phyloP scores from a whole-genome alignment of 306 rosid genomes.

The Fragaria vesca region DNA sequence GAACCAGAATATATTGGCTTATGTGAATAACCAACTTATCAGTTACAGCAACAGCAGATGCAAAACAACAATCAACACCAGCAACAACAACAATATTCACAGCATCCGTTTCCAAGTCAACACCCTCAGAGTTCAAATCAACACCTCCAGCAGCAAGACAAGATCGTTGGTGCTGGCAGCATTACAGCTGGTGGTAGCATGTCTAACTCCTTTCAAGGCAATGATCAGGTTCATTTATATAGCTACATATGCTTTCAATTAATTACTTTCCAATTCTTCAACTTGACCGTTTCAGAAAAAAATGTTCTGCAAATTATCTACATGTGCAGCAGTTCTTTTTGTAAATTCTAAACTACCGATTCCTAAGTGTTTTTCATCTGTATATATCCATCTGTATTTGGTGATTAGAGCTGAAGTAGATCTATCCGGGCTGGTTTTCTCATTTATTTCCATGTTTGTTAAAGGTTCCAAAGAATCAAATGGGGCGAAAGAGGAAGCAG shows the following conservation, averaged over 20 bases:
- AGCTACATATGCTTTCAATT: background rate
- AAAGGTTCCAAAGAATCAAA: slow-evolving; percentile 51
- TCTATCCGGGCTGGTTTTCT: slow-evolving; percentile 13
- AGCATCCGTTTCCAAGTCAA: slow-evolving; percentile 45
- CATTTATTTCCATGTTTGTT: slow-evolving; percentile 22
- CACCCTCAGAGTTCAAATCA: slow-evolving; percentile 45
- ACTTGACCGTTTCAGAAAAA: background rate
- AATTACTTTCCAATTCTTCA: background rate
- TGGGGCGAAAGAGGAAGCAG: slow-evolving; percentile 55
- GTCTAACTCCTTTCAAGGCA: slow-evolving; percentile 48
- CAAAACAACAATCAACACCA: slow-evolving; percentile 43
- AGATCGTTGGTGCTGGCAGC: slow-evolving; percentile 38
- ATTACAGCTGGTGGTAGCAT: slow-evolving; percentile 35
- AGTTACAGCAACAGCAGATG: slow-evolving; percentile 41
- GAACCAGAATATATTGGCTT: slow-evolving; percentile 4
- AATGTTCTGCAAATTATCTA: background rate
- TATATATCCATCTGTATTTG: background rate
- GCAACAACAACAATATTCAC: slow-evolving; percentile 39
- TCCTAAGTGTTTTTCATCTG: background rate
- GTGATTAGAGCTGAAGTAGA: slow-evolving; percentile 4
- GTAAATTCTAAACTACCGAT: background rate
- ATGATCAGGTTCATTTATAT: slow-evolving; percentile 54
- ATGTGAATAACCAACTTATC: slow-evolving; percentile 20
- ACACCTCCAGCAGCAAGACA: slow-evolving; percentile 49
- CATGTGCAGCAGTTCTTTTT: background rate